A percentile compares a stretch with the other conserved stretches of the same genome.
These are phyloP conservation scores for Aechmea fasciata DNA, from an alignment of 176 grass and related monocot species.

Conservation along the genomic window DNA sequence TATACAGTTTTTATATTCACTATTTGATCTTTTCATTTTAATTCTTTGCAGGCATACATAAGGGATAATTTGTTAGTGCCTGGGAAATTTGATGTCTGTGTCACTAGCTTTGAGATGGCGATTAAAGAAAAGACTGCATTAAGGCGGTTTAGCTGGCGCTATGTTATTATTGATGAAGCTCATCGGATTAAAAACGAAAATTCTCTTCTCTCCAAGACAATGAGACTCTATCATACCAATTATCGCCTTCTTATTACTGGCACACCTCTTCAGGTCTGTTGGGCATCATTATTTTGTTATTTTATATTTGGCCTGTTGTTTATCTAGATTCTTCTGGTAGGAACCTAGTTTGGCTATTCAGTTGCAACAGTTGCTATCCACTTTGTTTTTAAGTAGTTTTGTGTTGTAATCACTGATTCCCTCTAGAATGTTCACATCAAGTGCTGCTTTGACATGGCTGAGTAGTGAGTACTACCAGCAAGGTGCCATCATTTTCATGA, in stretches of 20 bases:
- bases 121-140: slow-evolving; percentile 78
- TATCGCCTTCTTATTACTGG: slow-evolving; percentile 97
- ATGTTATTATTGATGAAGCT: slow-evolving; percentile 88
- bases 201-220: slow-evolving; percentile 97
- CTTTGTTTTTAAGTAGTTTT: too few species aligned
- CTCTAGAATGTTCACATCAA: too few species aligned
- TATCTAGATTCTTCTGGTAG: not conserved
- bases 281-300: slow-evolving; percentile 1
- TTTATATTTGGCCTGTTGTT: not conserved
- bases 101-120: slow-evolving; percentile 95
- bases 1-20: not conserved
- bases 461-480: too few species aligned
- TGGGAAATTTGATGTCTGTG: slow-evolving; percentile 84
- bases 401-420: too few species aligned
- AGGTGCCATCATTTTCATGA: too few species aligned
- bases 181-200: slow-evolving; percentile 95
- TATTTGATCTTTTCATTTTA: slow-evolving; percentile 12
- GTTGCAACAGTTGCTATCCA: too few species aligned
- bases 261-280: slow-evolving; percentile 87
- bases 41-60: slow-evolving; percentile 60
- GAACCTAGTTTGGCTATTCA: too few species aligned
- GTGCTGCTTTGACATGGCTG: too few species aligned
- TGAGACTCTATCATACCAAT: slow-evolving; percentile 94
- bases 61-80: slow-evolving; percentile 76
- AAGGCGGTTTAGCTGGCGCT: slow-evolving; percentile 81